phyloP scores from a whole-genome alignment of 1,284 basidiomycete species.

The Moesziomyces sp. region DNA sequence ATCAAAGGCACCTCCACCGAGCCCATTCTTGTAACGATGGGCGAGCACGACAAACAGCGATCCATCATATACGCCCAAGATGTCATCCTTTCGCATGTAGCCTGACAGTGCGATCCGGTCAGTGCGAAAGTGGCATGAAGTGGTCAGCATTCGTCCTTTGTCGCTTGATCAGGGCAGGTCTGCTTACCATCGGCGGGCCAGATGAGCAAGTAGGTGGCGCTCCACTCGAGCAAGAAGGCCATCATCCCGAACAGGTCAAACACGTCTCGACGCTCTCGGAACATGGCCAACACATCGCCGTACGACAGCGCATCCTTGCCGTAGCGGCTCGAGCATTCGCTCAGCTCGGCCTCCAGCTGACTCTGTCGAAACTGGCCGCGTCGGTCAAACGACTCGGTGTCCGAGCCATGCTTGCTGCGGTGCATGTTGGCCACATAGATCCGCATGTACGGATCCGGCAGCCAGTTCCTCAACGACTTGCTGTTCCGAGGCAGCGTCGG shows the following conservation, averaged over 20 bases:
- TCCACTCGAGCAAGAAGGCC: conserved; percentile 57
- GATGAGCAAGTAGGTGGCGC: conserved; percentile 49
- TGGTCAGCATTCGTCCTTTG: not conserved
- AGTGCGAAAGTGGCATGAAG: not conserved
- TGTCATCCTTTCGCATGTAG: conserved; percentile 57
- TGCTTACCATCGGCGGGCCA: conserved; percentile 53
- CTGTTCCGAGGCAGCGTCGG: conserved; percentile 41
- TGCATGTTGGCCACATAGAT: conserved; percentile 70
- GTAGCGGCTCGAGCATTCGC: conserved; percentile 45
- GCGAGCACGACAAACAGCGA: conserved; percentile 52
- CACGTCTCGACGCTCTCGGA: conserved; percentile 43
- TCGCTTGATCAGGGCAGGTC: not conserved
- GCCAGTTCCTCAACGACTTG: conserved; percentile 22
- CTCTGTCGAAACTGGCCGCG: conserved; percentile 45
- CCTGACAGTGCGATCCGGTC: conserved; percentile 13
- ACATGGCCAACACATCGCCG: conserved; percentile 46
- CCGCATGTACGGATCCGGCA: conserved; percentile 70
- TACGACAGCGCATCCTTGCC: conserved; percentile 51
- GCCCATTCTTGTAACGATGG: conserved; percentile 37
- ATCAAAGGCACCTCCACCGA: conserved; percentile 36
- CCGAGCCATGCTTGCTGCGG: conserved; percentile 71
- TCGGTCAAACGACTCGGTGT: conserved; percentile 70
- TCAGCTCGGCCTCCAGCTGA: conserved; percentile 41
- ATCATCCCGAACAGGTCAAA: conserved; percentile 53
- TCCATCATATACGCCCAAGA: conserved; percentile 53